These are phyloP conservation scores for Morella rubra DNA, from an alignment of 306 rosid species.

Conservation along the genomic window DNA sequence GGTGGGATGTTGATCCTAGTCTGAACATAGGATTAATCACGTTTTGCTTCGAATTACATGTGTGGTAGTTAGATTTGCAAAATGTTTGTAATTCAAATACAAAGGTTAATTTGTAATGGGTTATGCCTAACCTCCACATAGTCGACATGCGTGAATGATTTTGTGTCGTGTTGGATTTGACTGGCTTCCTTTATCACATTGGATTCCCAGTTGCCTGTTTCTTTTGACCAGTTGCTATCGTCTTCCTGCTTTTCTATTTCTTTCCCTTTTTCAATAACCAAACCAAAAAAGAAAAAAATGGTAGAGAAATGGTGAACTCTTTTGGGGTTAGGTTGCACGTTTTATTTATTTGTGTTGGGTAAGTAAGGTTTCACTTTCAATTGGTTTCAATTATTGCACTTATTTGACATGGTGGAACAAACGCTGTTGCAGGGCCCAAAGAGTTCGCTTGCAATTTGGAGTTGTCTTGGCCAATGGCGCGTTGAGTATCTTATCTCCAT, in stretches of 20 bases:
- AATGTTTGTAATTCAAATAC: neutral
- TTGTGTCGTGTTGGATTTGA: neutral
- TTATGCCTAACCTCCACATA: neutral
- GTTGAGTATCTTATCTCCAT: conserved; percentile 47
- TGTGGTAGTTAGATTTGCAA: no score
- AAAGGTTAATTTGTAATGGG: neutral
- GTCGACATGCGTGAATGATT: neutral
- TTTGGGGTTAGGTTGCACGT: no score
- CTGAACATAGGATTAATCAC: neutral
- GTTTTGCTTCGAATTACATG: neutral
- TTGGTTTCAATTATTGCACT: neutral
- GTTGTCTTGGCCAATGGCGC: conserved; percentile 84
- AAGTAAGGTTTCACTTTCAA: neutral
- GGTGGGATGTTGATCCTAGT: no score
- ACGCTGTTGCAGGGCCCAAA: conserved; percentile 54
- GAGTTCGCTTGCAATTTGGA: conserved; percentile 81
- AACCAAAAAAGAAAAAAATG: no score
- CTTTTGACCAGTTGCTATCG: neutral
- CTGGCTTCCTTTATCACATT: neutral
- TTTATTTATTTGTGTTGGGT: no score
- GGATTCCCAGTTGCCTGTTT: neutral
- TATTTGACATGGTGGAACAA: conserved; percentile 27
- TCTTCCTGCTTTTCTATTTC: neutral
- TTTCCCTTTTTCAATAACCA: neutral
- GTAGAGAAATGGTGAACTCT: no score